phyloP scores from a whole-genome alignment of 1,139 yeast genomes.

The Arxiozyma slooffiae region DNA sequence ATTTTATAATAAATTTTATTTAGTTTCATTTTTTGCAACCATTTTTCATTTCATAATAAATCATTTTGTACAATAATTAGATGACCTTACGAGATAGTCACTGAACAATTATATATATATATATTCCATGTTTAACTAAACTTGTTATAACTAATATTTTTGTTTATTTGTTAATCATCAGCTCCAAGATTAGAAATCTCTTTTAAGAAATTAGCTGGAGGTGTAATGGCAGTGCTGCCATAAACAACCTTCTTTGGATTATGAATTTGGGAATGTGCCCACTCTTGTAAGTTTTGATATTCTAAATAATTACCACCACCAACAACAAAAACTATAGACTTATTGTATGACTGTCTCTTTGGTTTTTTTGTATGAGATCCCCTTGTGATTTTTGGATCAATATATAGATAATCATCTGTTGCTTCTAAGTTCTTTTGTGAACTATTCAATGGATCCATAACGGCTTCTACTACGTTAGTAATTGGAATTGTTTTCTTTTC shows the following conservation, averaged over 20 bases:
- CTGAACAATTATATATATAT: background rate
- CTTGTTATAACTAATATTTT: no score
- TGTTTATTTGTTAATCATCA: no score
- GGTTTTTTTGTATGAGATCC: slow-evolving; percentile 90
- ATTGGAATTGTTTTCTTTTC: slow-evolving; percentile 81
- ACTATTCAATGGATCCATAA: slow-evolving; percentile 72
- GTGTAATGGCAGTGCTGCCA: slow-evolving; percentile 75
- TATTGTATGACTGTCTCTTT: slow-evolving; percentile 68
- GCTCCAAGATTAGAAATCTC: slow-evolving; percentile 55
- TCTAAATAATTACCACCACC: slow-evolving; percentile 96
- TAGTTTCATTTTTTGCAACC: background rate
- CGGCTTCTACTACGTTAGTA: slow-evolving; percentile 81
- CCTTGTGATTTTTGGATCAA: slow-evolving; percentile 76
- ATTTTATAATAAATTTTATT: background rate
- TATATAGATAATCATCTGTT: slow-evolving; percentile 83
- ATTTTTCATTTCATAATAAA: no score
- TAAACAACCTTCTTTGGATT: slow-evolving; percentile 48
- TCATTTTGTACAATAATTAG: background rate
- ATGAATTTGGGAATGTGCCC: slow-evolving; percentile 44
- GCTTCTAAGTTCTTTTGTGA: slow-evolving; percentile 50
- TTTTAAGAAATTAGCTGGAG: slow-evolving; percentile 64
- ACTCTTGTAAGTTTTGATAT: slow-evolving; percentile 87
- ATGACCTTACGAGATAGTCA: background rate
- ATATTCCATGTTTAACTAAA: no score
- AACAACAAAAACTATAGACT: slow-evolving; percentile 79